Percentiles rank a stretch among this genome's conserved stretches.
phyloP scores from a whole-genome alignment of 768 basidiomycete species.

The Dacryopinax spathularia region DNA sequence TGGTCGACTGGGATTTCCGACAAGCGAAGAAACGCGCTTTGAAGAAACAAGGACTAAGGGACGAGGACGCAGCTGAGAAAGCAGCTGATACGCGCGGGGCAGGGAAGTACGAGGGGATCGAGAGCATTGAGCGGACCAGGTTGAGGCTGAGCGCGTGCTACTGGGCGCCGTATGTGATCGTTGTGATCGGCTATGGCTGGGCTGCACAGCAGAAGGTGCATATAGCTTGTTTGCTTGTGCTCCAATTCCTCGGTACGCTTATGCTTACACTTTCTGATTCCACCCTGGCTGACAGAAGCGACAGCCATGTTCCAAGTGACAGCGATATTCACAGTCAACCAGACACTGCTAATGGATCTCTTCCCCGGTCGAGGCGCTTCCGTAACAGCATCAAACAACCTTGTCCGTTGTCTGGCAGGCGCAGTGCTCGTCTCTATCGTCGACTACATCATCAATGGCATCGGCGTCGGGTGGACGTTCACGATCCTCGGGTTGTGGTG shows the following conservation, averaged over 20 bases:
- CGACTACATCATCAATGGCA: conserved; percentile 41
- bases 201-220: conserved; percentile 14
- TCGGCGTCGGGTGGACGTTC: conserved; percentile 61
- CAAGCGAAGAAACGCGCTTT: conserved; percentile 10
- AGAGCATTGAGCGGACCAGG: conserved; percentile 18
- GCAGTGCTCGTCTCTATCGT: conserved; percentile 50
- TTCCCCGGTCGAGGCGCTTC: background rate
- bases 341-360: conserved; percentile 2
- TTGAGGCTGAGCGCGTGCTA: conserved; percentile 14
- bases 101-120: background rate
- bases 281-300: background rate
- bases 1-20: conserved; percentile 20
- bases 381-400: conserved; percentile 36
- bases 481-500: conserved; percentile 42
- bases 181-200: conserved; percentile 20
- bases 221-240: conserved; percentile 17
- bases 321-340: conserved; percentile 10
- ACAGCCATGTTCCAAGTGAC: conserved; percentile 10
- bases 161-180: conserved; percentile 9
- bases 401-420: conserved; percentile 49
- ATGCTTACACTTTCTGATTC: background rate
- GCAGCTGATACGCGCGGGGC: background rate
- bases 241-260: conserved; percentile 17
- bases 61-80: background rate
- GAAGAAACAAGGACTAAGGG: background rate